Evolutionary conservation across 768 basidiomycete species (phyloP).

Genomic region (Gymnopilus junonius): DNA sequence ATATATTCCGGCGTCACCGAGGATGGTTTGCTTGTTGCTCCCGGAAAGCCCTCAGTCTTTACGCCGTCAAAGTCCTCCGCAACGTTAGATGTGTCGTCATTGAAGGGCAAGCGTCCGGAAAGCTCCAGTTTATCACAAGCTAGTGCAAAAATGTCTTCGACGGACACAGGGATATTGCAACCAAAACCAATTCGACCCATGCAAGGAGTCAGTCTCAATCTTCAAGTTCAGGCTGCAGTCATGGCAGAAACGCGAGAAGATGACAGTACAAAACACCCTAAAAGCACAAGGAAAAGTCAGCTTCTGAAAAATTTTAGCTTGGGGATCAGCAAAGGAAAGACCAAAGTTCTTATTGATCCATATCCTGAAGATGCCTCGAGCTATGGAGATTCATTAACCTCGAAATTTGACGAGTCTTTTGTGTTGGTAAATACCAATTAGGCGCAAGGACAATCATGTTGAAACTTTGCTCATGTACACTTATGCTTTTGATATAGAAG

Average conservation of each 20-base stretch:
- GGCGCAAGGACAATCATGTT: background rate
- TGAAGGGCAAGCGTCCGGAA: background rate
- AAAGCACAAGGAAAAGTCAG: constrained; percentile 17
- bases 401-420: constrained; percentile 11
- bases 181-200: constrained; percentile 28
- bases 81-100: constrained; percentile 6
- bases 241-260: constrained; percentile 11
- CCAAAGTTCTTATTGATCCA: constrained; percentile 3
- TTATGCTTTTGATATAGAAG: background rate
- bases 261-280: constrained; percentile 4
- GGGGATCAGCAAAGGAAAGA: constrained; percentile 9
- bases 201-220: constrained; percentile 23
- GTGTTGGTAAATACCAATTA: constrained; percentile 8
- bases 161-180: constrained; percentile 17
- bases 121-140: background rate
- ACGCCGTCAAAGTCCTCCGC: background rate
- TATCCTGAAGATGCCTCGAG: background rate
- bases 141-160: background rate
- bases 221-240: constrained; percentile 25
- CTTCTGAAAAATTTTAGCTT: constrained; percentile 13
- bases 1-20: constrained; percentile 19
- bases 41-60: background rate
- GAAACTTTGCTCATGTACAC: background rate
- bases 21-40: constrained; percentile 17
- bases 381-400: background rate